Percentiles rank a stretch among this genome's conserved stretches.
These are phyloP conservation scores for Recurvomyces mirabilis DNA, from an alignment of 495 filamentous ascomycete species.

Conservation along the genomic window DNA sequence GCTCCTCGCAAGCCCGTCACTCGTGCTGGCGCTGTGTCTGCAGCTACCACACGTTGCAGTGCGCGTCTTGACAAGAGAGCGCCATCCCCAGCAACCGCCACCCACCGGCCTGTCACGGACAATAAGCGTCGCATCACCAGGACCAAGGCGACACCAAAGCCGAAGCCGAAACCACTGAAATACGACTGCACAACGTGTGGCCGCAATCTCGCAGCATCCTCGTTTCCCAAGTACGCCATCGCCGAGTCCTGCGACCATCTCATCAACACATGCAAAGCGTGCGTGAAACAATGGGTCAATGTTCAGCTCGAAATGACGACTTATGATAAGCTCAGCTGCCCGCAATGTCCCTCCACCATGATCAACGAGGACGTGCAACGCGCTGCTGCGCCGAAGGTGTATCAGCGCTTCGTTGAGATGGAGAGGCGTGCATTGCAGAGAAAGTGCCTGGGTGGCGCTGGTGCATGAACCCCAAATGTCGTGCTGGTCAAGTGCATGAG, in stretches of 20 bases:
- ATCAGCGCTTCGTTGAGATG: slow-evolving; percentile 3
- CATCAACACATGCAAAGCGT: slow-evolving; percentile 18
- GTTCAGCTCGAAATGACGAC: slow-evolving; percentile 8
- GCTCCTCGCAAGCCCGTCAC: background rate
- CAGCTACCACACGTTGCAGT: background rate
- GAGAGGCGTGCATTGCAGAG: slow-evolving; percentile 9
- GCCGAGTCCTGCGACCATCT: slow-evolving; percentile 14
- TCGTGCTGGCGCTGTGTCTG: background rate
- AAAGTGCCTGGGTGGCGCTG: slow-evolving; percentile 10
- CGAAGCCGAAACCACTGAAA: background rate
- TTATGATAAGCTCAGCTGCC: slow-evolving; percentile 10
- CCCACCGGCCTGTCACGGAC: background rate
- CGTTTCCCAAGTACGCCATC: slow-evolving; percentile 6
- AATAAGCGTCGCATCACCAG: slow-evolving; percentile 5
- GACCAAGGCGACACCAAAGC: background rate
- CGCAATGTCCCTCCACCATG: slow-evolving; percentile 14
- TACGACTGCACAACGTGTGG: slow-evolving; percentile 13
- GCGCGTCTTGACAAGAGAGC: background rate
- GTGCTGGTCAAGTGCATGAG: slow-evolving; percentile 10
- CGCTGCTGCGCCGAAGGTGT: slow-evolving; percentile 3
- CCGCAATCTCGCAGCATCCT: slow-evolving; percentile 4
- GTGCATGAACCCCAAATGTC: slow-evolving; percentile 11
- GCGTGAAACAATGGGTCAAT: slow-evolving; percentile 8
- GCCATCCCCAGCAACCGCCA: background rate
- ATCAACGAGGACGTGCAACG: slow-evolving; percentile 6